A percentile compares a stretch with the other conserved stretches of the same genome.
These are phyloP conservation scores for Diaporthe ilicicola DNA, from an alignment of 2,329 filamentous ascomycete genomes.

Conservation along the genomic window DNA sequence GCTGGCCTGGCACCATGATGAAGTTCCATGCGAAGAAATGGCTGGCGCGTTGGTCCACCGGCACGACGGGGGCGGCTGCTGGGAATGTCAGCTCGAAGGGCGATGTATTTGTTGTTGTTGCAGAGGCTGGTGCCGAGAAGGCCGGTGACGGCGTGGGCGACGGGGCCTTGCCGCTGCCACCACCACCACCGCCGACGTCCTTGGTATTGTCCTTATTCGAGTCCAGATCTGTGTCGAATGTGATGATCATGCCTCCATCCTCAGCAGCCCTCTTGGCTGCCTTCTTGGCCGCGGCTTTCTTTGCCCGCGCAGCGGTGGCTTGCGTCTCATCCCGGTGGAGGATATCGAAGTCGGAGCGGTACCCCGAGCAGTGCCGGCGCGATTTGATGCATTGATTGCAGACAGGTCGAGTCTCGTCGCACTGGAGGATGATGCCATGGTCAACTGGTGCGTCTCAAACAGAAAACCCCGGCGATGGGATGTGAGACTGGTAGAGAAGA, in stretches of 20 bases:
- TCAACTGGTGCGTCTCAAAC: constrained; percentile 29
- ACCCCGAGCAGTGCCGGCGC: constrained; percentile 69
- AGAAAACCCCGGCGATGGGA: neutral
- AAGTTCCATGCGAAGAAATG: constrained; percentile 70
- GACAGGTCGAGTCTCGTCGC: constrained; percentile 72
- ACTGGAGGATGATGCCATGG: constrained; percentile 50
- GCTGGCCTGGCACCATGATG: constrained; percentile 60
- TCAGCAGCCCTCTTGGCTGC: constrained; percentile 46
- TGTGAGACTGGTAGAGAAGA: neutral
- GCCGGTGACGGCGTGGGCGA: constrained; percentile 35
- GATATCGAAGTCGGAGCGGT: constrained; percentile 75
- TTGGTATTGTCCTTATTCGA: neutral
- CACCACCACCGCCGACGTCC: neutral
- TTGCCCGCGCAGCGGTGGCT: constrained; percentile 71
- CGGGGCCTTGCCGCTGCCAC: neutral
- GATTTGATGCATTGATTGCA: constrained; percentile 73
- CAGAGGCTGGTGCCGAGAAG: constrained; percentile 24
- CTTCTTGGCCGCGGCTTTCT: constrained; percentile 62
- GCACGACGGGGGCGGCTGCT: constrained; percentile 50
- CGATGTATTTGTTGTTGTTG: constrained; percentile 32
- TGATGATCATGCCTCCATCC: constrained; percentile 33
- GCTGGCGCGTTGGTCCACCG: constrained; percentile 63
- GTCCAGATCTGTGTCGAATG: constrained; percentile 13
- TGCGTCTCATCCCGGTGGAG: constrained; percentile 78
- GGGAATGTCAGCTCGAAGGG: constrained; percentile 36